Percentiles rank a stretch among this genome's conserved stretches.
These are phyloP conservation scores for Spirogloea muscicola DNA, from an alignment of 139 green algal genomes.

Conservation along the genomic window DNA sequence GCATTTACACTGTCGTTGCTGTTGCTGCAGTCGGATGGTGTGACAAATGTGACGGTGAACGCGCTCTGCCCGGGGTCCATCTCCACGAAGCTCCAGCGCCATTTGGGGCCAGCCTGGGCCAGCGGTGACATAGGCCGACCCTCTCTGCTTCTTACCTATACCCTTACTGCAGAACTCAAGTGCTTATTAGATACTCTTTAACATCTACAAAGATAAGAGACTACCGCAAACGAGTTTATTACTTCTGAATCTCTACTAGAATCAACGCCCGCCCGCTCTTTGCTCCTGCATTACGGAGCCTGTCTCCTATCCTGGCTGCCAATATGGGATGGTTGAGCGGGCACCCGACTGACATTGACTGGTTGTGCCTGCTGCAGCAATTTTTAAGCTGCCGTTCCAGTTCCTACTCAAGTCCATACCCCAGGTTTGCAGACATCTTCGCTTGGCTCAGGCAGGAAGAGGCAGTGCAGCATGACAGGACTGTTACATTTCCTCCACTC, in stretches of 20 bases:
- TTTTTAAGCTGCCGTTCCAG: slow-evolving; percentile 14
- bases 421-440: slow-evolving; percentile 26
- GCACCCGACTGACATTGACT: not conserved
- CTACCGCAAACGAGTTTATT: no score
- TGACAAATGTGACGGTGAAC: slow-evolving; percentile 61
- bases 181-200: not conserved
- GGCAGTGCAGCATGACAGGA: not conserved
- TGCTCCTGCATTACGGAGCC: not conserved
- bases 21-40: slow-evolving; percentile 18
- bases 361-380: slow-evolving; percentile 12
- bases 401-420: slow-evolving; percentile 52
- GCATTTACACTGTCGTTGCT: not conserved
- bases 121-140: not conserved
- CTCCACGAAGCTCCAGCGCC: slow-evolving; percentile 71
- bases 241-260: not conserved
- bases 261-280: not conserved
- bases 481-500: not conserved
- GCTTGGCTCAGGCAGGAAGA: slow-evolving; percentile 31
- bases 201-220: not conserved
- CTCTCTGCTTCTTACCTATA: not conserved
- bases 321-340: no score
- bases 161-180: not conserved
- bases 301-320: not conserved
- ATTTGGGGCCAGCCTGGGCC: not conserved
- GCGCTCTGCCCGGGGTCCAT: slow-evolving; percentile 78